These are phyloP conservation scores for Blastomyces parvus DNA, from an alignment of 2,329 filamentous ascomycete genomes.

Conservation along the genomic window DNA sequence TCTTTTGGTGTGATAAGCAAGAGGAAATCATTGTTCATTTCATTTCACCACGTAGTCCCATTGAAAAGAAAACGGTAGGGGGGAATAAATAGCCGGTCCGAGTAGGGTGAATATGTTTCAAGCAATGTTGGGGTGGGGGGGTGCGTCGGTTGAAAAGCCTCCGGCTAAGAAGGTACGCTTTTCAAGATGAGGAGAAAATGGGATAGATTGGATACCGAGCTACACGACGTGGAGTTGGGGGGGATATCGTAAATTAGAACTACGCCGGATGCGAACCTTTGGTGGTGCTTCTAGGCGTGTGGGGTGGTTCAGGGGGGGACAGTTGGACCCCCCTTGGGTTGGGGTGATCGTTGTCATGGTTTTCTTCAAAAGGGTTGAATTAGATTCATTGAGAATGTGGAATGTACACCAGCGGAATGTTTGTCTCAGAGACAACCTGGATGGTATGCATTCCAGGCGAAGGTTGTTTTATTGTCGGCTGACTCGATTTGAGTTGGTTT, in stretches of 20 bases:
- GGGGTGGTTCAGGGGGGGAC: background rate
- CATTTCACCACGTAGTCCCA: too few relatives aligned
- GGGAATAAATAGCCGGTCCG: too few relatives aligned
- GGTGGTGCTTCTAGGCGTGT: background rate
- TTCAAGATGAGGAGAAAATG: slow-evolving; percentile 23
- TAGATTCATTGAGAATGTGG: background rate
- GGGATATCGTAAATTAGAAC: slow-evolving; percentile 2
- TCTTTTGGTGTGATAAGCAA: too few relatives aligned
- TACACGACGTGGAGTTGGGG: slow-evolving; percentile 25
- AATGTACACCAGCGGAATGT: background rate
- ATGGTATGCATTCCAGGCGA: slow-evolving; percentile 31
- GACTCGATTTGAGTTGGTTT: slow-evolving; percentile 18
- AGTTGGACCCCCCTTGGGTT: background rate
- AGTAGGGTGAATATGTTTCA: too few relatives aligned
- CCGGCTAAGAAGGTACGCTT: slow-evolving; percentile 22
- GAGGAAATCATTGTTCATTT: too few relatives aligned
- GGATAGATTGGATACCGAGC: slow-evolving; percentile 22
- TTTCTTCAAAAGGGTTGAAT: background rate
- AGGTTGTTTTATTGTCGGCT: slow-evolving; percentile 16
- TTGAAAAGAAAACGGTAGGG: too few relatives aligned
- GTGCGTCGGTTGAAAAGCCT: background rate
- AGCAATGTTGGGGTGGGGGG: too few relatives aligned
- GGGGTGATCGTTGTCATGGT: background rate
- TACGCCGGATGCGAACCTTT: too few relatives aligned
- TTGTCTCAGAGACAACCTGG: slow-evolving; percentile 20